Evolutionary conservation across 2,329 filamentous ascomycete species (phyloP).

Genomic region (Botrytis aclada): DNA sequence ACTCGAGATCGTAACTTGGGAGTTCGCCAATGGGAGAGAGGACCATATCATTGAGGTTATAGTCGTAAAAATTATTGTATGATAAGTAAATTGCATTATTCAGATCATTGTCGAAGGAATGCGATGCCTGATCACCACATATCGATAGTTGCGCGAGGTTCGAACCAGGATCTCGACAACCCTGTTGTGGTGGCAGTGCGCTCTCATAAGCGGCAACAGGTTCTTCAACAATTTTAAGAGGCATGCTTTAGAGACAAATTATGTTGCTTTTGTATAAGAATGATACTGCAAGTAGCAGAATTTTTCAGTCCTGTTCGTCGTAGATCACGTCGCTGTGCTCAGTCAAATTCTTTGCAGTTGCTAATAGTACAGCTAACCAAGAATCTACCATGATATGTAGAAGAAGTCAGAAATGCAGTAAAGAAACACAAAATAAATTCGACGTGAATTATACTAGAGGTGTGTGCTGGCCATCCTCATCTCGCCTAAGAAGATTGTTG

Average conservation of each 20-base stretch:
- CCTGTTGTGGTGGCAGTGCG: not conserved
- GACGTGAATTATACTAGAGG: not conserved
- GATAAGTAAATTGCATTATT: not conserved
- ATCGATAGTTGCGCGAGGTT: not conserved
- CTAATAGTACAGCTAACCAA: too few species aligned
- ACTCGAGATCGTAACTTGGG: not conserved
- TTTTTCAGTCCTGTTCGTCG: not conserved
- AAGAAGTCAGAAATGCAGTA: not conserved
- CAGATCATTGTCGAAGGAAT: not conserved
- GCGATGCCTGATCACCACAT: not conserved
- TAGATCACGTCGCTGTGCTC: too few species aligned
- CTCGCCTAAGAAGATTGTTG: not conserved
- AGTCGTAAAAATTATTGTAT: not conserved
- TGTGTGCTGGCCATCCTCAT: not conserved
- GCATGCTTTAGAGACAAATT: not conserved
- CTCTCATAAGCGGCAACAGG: not conserved
- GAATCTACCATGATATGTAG: too few species aligned
- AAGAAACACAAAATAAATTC: not conserved
- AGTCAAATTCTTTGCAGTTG: too few species aligned
- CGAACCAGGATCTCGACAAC: not conserved
- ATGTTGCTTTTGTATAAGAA: not conserved
- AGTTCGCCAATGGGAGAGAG: not conserved
- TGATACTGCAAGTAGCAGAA: too few species aligned
- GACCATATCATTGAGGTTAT: not conserved
- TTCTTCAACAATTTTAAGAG: not conserved